Evolutionary conservation across 495 filamentous ascomycete species (phyloP).

Genomic region (Niebla homalea): DNA sequence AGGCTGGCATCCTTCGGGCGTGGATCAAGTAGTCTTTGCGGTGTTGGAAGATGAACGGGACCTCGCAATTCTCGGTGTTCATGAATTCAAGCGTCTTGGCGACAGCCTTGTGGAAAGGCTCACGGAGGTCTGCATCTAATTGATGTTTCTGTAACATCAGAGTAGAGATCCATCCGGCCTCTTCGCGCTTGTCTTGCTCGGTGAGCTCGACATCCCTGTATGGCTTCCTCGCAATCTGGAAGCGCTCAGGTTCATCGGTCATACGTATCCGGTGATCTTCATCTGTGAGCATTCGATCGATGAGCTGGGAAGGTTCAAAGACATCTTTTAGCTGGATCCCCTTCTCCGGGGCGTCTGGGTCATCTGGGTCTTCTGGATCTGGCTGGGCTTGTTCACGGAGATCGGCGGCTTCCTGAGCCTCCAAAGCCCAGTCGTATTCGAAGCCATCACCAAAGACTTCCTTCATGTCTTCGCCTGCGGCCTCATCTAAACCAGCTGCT

Average conservation of each 20-base stretch:
- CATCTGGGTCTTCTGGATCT: constrained; percentile 34
- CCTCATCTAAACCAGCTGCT: constrained; percentile 72
- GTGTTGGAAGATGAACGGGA: constrained; percentile 95
- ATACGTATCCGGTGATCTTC: constrained; percentile 82
- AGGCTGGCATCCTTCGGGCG: constrained; percentile 53
- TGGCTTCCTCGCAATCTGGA: constrained; percentile 79
- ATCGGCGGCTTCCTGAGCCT: constrained; percentile 50
- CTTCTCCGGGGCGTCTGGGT: constrained; percentile 20
- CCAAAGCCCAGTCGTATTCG: constrained; percentile 88
- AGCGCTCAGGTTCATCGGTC: constrained; percentile 81
- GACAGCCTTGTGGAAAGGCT: constrained; percentile 76
- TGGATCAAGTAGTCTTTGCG: constrained; percentile 97
- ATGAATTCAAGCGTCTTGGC: constrained; percentile 92
- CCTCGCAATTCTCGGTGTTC: constrained; percentile 80
- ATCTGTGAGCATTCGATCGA: constrained; percentile 87
- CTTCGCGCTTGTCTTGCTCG: constrained; percentile 73
- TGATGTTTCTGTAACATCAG: constrained; percentile 76
- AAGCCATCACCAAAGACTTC: constrained; percentile 88
- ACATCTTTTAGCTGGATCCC: constrained; percentile 89
- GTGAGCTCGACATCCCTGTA: constrained; percentile 65
- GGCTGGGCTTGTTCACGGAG: constrained; percentile 50
- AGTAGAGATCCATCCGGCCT: constrained; percentile 80
- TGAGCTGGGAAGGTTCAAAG: constrained; percentile 88
- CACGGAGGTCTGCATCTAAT: constrained; percentile 52
- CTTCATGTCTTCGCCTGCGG: constrained; percentile 86